Percentiles rank a stretch among this genome's conserved stretches.
phyloP scores from a whole-genome alignment of 768 basidiomycete species.

The Panellus pusillus region DNA sequence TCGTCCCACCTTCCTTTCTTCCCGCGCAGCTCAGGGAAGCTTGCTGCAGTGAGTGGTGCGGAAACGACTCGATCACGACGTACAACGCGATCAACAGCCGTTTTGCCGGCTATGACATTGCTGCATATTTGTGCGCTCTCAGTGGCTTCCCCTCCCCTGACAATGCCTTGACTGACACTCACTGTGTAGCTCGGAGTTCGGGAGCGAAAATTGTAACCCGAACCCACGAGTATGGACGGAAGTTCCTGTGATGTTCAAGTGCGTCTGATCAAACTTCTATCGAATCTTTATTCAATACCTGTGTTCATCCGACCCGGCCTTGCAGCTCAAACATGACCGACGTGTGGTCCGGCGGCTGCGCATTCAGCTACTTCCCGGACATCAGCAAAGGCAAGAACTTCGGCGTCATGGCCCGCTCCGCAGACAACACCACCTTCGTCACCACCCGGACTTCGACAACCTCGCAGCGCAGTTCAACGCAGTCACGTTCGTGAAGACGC shows the following conservation, averaged over 20 bases:
- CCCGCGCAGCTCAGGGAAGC: not conserved
- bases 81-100: constrained; percentile 57
- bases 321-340: constrained; percentile 69
- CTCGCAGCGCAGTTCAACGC: constrained; percentile 62
- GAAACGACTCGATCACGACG: constrained; percentile 53
- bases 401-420: constrained; percentile 81
- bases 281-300: too few species aligned
- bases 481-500: constrained; percentile 54
- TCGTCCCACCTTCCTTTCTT: constrained; percentile 9
- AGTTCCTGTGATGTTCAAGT: constrained; percentile 56
- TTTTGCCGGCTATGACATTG: constrained; percentile 68
- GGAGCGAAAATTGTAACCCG: constrained; percentile 29
- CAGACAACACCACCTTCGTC: constrained; percentile 64
- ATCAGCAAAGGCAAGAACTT: constrained; percentile 69
- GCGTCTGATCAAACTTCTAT: not conserved
- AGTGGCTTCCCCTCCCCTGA: too few species aligned
- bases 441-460: constrained; percentile 65
- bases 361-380: constrained; percentile 78
- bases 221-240: constrained; percentile 77
- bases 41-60: constrained; percentile 75
- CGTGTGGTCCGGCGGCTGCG: constrained; percentile 87
- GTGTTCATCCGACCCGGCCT: not conserved
- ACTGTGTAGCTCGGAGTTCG: constrained; percentile 19
- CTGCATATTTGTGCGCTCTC: constrained; percentile 80
- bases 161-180: too few species aligned